Conservation (phyloP, 345 rosid species). For the Linum tenue region DNA sequence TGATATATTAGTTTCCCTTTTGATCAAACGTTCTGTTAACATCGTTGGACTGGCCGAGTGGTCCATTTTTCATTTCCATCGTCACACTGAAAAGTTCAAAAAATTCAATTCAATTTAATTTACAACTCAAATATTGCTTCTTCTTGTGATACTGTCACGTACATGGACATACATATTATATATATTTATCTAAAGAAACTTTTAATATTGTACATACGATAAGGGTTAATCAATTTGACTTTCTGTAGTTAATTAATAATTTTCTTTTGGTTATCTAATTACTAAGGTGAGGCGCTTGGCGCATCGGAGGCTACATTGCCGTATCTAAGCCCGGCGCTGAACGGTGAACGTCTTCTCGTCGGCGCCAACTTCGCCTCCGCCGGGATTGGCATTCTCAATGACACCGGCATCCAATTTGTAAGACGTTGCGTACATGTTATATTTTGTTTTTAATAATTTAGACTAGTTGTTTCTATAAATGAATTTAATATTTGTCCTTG, state of each 20-base stretch:
- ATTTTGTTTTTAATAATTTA: too few relatives aligned
- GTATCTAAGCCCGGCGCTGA: constrained; percentile 19
- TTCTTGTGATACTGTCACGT: too few relatives aligned
- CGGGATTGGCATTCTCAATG: constrained; percentile 27
- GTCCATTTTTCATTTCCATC: too few relatives aligned
- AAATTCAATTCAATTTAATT: too few relatives aligned
- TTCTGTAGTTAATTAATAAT: neutral
- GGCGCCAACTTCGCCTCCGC: constrained; percentile 32
- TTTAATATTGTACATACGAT: neutral
- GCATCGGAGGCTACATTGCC: constrained; percentile 15
- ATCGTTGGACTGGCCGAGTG: too few relatives aligned
- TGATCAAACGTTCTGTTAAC: too few relatives aligned
- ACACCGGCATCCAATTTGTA: constrained; percentile 27
- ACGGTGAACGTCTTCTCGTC: constrained; percentile 11
- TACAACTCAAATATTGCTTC: too few relatives aligned
- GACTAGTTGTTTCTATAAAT: neutral
- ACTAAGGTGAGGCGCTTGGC: constrained; percentile 14
- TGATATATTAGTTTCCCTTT: too few relatives aligned
- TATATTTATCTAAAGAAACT: neutral
- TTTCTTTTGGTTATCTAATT: neutral
- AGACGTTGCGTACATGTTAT: neutral
- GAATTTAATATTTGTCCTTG: neutral
- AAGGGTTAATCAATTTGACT: neutral
- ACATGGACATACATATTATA: too few relatives aligned
- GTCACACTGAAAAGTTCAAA: too few relatives aligned